Conservation (phyloP, 179 eudicot species). For the Sideroxylon spinosum region DNA sequence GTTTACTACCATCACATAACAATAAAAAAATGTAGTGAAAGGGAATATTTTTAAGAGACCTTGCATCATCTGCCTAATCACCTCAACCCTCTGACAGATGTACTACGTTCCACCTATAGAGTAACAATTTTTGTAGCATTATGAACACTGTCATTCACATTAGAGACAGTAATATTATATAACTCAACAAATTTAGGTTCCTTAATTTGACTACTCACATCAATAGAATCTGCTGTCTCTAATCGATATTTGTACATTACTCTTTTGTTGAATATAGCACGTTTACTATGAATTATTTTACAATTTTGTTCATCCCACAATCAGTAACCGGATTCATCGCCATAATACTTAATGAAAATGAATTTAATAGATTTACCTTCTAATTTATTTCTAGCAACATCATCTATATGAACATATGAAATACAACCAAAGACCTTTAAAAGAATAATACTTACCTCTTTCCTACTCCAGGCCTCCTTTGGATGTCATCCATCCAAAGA, state of each 20-base stretch:
- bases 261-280: neutral
- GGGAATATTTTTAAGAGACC: too few species aligned
- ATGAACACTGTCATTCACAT: neutral
- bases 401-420: neutral
- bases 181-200: neutral
- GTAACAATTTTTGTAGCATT: too few species aligned
- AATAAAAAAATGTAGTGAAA: too few species aligned
- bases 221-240: neutral
- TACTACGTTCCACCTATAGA: neutral
- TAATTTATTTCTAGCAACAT: neutral
- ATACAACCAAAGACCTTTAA: conserved; percentile 3
- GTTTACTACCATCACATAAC: too few species aligned
- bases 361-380: neutral
- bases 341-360: neutral
- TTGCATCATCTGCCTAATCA: neutral
- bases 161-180: neutral
- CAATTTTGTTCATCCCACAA: conserved; percentile 2
- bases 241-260: neutral
- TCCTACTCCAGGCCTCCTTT: neutral
- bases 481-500: neutral
- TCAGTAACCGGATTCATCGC: neutral
- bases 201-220: neutral
- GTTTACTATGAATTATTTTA: neutral
- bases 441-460: neutral
- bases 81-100: neutral